phyloP scores from a whole-genome alignment of 2,329 filamentous ascomycete genomes.

The Diaporthe sp. region DNA sequence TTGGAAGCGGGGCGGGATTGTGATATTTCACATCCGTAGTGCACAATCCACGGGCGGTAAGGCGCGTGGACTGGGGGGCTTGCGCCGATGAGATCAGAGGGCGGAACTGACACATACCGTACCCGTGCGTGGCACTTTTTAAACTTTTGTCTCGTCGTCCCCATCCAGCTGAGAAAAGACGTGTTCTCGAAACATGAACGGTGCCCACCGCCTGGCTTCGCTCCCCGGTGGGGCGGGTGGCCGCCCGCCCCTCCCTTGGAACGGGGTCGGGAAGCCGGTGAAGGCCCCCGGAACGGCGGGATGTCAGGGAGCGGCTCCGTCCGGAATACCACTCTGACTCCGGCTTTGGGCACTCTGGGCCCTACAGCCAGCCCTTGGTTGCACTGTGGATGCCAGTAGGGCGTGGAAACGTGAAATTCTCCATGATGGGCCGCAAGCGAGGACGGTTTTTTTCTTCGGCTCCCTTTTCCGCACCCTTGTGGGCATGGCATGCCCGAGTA shows the following conservation, averaged over 20 bases:
- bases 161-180: conserved; percentile 19
- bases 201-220: conserved; percentile 24
- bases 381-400: conserved; percentile 33
- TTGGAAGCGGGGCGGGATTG: conserved; percentile 33
- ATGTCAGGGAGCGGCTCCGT: conserved; percentile 30
- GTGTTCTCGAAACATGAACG: conserved; percentile 31
- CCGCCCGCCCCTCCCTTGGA: background rate
- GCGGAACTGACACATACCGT: conserved; percentile 33
- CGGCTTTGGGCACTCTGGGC: conserved; percentile 23
- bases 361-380: conserved; percentile 24
- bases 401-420: conserved; percentile 27
- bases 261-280: conserved; percentile 35
- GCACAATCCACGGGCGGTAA: conserved; percentile 33
- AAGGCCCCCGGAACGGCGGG: conserved; percentile 32
- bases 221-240: conserved; percentile 24
- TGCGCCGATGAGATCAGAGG: conserved; percentile 20
- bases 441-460: conserved; percentile 32
- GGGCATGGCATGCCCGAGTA: conserved; percentile 29
- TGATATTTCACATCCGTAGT: conserved; percentile 38
- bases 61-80: conserved; percentile 7
- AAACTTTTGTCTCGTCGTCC: conserved; percentile 13
- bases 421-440: conserved; percentile 33
- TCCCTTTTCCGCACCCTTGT: conserved; percentile 29
- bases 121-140: background rate
- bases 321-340: conserved; percentile 31